Conservation (phyloP, 352 stramenopile genomes). For the Peronospora tabacina region DNA sequence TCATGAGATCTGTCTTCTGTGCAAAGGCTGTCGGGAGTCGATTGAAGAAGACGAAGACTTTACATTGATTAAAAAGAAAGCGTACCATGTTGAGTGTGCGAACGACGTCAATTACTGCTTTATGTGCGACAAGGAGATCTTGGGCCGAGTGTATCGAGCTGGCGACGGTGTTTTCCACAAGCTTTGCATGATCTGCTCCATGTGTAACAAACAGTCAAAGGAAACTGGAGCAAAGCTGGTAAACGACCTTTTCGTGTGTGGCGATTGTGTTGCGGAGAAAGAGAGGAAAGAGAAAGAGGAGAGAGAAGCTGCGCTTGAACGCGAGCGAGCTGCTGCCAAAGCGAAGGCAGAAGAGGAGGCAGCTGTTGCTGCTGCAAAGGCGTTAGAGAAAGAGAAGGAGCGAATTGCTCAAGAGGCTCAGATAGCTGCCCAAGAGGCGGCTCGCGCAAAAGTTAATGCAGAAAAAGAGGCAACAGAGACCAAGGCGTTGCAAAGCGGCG, state of each 20-base stretch:
- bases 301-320: constrained; percentile 36
- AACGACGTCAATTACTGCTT: constrained; percentile 60
- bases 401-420: constrained; percentile 28
- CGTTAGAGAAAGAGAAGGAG: constrained; percentile 41
- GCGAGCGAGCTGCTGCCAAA: constrained; percentile 36
- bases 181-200: constrained; percentile 69
- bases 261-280: constrained; percentile 39
- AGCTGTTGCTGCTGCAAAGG: constrained; percentile 38
- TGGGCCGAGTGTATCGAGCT: constrained; percentile 64
- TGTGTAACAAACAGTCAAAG: constrained; percentile 58
- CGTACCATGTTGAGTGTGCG: constrained; percentile 70
- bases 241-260: constrained; percentile 50
- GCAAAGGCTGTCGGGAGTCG: constrained; percentile 56
- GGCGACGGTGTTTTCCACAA: constrained; percentile 63
- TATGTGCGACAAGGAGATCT: constrained; percentile 76
- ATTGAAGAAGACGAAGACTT: constrained; percentile 79
- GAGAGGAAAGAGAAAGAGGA: constrained; percentile 49
- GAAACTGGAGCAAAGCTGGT: constrained; percentile 51
- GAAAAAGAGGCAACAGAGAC: constrained; percentile 30
- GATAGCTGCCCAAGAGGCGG: constrained; percentile 30
- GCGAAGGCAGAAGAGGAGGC: constrained; percentile 46
- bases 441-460: constrained; percentile 28
- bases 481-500: constrained; percentile 20
- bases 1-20: constrained; percentile 79
- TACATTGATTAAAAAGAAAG: constrained; percentile 75